Conservation (phyloP, 2,329 filamentous ascomycete genomes). For the Alternaria sp. region DNA sequence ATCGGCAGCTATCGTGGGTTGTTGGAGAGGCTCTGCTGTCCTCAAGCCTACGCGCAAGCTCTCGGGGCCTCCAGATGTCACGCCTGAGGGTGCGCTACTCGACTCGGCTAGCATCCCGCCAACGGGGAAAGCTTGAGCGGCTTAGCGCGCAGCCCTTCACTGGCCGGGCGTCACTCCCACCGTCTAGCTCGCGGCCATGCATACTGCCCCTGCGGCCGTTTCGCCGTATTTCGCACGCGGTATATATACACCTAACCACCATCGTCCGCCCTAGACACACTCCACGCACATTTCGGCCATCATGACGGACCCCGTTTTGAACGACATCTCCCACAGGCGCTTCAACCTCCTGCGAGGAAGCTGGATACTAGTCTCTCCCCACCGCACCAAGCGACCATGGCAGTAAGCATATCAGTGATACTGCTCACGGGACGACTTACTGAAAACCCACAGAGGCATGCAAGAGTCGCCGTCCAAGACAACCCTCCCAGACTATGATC, state of each 20-base stretch:
- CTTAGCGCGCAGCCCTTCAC: slow-evolving; percentile 25
- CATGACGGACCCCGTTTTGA: slow-evolving; percentile 65
- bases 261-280: slow-evolving; percentile 11
- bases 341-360: slow-evolving; percentile 90
- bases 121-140: slow-evolving; percentile 26
- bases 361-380: slow-evolving; percentile 93
- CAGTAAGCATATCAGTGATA: slow-evolving; percentile 68
- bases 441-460: slow-evolving; percentile 50
- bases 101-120: slow-evolving; percentile 32
- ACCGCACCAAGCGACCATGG: slow-evolving; percentile 96
- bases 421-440: neutral
- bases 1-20: slow-evolving; percentile 32
- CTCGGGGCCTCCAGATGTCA: slow-evolving; percentile 11
- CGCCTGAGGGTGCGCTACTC: slow-evolving; percentile 25
- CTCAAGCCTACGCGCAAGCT: slow-evolving; percentile 21
- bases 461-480: slow-evolving; percentile 57
- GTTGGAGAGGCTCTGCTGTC: slow-evolving; percentile 41
- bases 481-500: slow-evolving; percentile 78
- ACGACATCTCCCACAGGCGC: slow-evolving; percentile 92
- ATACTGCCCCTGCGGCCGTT: slow-evolving; percentile 18
- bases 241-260: slow-evolving; percentile 19
- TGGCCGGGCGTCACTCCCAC: slow-evolving; percentile 32
- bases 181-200: slow-evolving; percentile 32
- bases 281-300: slow-evolving; percentile 13
- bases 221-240: slow-evolving; percentile 12